Evolutionary conservation across 192 early-diverging fungal species (phyloP), one percentile per base, ranked within the genome.

Genomic region (Coemansia sp.): DNA sequence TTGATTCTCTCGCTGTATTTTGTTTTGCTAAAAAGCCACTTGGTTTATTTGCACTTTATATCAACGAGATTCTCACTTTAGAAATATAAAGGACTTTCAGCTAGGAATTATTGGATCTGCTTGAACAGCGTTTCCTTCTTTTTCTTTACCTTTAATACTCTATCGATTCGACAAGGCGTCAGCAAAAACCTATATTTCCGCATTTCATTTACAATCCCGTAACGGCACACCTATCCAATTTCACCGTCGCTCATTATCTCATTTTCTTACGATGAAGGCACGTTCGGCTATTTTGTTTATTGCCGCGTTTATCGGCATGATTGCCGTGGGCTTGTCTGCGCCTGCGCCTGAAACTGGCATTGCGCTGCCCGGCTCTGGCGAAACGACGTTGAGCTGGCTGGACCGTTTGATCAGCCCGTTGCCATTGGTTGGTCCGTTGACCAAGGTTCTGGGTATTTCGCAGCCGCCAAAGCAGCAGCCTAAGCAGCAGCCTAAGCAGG

Each of bases 391-490:
- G 14, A 61, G 71, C 47, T 80, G 68, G 64, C 61, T 80, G 3
- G 51, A 70, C 34, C 77, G 77, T n/a, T 65, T 80, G 46, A 23
- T 80, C 7, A 59, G 52, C 36, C 71, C 71, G 23, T 21, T 80
- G 10, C 77, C 77, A 0, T 6, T 80, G 7, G 54, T 80, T 23
- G 77, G 77, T 0, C 71, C 71, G 19, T 34, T 80, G 4, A 67
- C 68, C 12, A 48, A 71, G 34, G 64, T 61, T 1, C 40, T 80
- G 2, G 77, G 77, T n/a, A 64, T 74, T 40, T 2, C 42, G 2
- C 67, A 46, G 26, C 71, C 76, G 0, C 67, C 70, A 3, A 44
- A 60, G 56, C 61, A 40, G 21, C 70, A 52, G 48, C 73, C 58
- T 19, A 48, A 51, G 34, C 51, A 59, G 1, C 54, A 52, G 48